Percentiles rank a stretch among this genome's conserved stretches.
phyloP scores from a whole-genome alignment of 2,329 filamentous ascomycete species.

The Pestalotiopsis sp. region DNA sequence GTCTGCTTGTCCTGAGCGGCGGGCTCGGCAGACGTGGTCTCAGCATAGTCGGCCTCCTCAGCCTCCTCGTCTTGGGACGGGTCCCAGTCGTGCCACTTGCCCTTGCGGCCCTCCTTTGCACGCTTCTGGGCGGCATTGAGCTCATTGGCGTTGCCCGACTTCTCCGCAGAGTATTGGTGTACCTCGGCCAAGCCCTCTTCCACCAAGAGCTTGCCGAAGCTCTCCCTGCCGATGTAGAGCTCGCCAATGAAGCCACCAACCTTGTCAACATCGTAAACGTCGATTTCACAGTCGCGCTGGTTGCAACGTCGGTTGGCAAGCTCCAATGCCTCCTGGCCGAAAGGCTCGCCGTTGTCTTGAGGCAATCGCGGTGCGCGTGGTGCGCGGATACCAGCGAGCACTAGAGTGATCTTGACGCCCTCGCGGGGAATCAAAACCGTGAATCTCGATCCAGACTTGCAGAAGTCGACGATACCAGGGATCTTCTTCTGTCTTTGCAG shows the following conservation, averaged over 20 bases:
- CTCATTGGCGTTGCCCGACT: constrained; percentile 86
- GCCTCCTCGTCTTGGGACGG: constrained; percentile 79
- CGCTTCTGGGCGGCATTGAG: constrained; percentile 84
- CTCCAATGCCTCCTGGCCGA: constrained; percentile 92
- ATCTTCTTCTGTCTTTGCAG: constrained; percentile 91
- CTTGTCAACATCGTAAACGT: constrained; percentile 94
- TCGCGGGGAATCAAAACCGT: constrained; percentile 90
- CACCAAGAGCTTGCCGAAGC: constrained; percentile 88
- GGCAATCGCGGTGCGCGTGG: constrained; percentile 80
- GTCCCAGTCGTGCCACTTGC: constrained; percentile 93
- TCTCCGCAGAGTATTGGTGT: constrained; percentile 93
- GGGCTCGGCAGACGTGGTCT: constrained; percentile 50
- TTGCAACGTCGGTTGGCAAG: constrained; percentile 85
- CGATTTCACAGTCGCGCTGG: constrained; percentile 95
- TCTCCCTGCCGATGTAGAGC: constrained; percentile 91
- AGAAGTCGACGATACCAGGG: constrained; percentile 92
- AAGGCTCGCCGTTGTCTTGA: constrained; percentile 84
- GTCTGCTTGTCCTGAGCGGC: constrained; percentile 66
- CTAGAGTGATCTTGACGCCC: constrained; percentile 91
- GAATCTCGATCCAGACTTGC: constrained; percentile 95
- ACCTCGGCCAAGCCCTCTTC: constrained; percentile 94
- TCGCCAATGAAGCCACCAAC: constrained; percentile 96
- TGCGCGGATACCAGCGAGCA: constrained; percentile 89
- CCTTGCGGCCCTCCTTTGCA: constrained; percentile 87
- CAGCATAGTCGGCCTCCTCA: constrained; percentile 54